A percentile compares a stretch with the other conserved stretches of the same genome.
phyloP scores from a whole-genome alignment of 2,329 filamentous ascomycete genomes.

The Microdochium trichocladiopsis region DNA sequence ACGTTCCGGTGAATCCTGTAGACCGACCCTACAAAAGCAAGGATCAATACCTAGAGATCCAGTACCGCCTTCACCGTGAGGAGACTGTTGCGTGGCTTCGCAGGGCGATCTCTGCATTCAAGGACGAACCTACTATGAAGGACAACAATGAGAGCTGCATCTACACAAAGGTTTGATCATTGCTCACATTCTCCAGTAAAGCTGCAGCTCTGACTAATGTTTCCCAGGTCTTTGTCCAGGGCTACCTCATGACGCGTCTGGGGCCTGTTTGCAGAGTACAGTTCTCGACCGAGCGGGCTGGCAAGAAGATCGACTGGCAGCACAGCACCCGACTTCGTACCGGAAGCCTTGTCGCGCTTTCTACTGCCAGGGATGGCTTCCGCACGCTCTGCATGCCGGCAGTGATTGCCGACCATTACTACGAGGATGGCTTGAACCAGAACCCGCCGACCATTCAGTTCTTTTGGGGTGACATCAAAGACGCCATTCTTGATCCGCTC shows the following conservation, averaged over 20 bases:
- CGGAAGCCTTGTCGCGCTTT: constrained; percentile 46
- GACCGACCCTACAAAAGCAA: constrained; percentile 51
- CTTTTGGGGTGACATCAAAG: constrained; percentile 54
- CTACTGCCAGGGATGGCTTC: constrained; percentile 53
- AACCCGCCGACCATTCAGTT: constrained; percentile 70
- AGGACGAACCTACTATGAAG: constrained; percentile 39
- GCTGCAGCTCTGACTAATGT: no score
- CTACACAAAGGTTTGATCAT: constrained; percentile 72
- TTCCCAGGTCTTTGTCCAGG: constrained; percentile 56
- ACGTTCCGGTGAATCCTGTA: constrained; percentile 45
- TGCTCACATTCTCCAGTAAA: no score
- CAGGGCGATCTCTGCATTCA: constrained; percentile 53
- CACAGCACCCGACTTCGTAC: constrained; percentile 43
- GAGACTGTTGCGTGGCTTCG: constrained; percentile 66
- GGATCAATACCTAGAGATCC: constrained; percentile 60
- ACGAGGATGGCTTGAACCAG: constrained; percentile 52
- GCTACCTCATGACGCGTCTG: constrained; percentile 53
- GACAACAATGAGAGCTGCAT: constrained; percentile 55
- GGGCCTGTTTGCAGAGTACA: constrained; percentile 62
- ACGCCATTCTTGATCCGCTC: constrained; percentile 61
- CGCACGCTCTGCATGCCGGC: constrained; percentile 60
- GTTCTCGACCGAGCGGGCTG: constrained; percentile 61
- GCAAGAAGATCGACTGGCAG: constrained; percentile 60
- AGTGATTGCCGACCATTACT: constrained; percentile 61
- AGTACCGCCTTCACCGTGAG: constrained; percentile 71